Evolutionary conservation across 176 grass and related monocot genomes (phyloP).

Genomic region (Raddia distichophylla): DNA sequence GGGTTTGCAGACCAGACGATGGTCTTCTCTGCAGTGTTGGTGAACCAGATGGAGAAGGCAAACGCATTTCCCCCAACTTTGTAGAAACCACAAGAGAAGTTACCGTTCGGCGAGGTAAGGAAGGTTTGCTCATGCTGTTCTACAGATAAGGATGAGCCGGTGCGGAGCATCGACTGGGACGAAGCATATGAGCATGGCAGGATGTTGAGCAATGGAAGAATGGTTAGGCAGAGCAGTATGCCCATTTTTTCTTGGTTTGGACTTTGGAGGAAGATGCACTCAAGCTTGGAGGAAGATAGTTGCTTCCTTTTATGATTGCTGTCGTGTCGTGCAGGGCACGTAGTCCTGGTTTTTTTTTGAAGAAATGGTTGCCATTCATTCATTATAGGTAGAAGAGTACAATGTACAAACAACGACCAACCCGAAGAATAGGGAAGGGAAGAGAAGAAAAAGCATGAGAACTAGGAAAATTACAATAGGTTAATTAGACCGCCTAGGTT

Average conservation of each 20-base stretch:
- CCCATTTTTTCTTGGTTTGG: slow-evolving; percentile 43
- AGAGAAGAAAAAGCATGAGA: no score
- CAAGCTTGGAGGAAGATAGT: not conserved
- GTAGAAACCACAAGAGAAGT: slow-evolving; percentile 75
- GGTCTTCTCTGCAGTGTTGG: slow-evolving; percentile 37
- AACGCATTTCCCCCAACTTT: slow-evolving; percentile 58
- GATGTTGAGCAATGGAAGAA: slow-evolving; percentile 39
- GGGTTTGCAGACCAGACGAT: slow-evolving; percentile 76
- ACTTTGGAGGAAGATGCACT: no score
- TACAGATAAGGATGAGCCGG: slow-evolving; percentile 40
- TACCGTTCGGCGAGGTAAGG: slow-evolving; percentile 47
- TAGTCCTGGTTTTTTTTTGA: not conserved
- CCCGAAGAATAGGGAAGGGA: no score
- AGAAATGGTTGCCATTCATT: no score
- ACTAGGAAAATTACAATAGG: no score
- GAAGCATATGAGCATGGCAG: slow-evolving; percentile 42
- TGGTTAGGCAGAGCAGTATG: slow-evolving; percentile 17
- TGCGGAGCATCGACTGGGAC: slow-evolving; percentile 6
- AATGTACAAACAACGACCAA: no score
- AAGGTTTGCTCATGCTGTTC: slow-evolving; percentile 45
- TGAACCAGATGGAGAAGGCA: slow-evolving; percentile 79
- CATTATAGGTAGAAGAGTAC: no score
- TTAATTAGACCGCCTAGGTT: no score
- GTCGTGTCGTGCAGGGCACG: not conserved
- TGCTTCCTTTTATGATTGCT: slow-evolving; percentile 21